phyloP scores from a whole-genome alignment of 1,284 basidiomycete species.

The Boletus semigastroideus region DNA sequence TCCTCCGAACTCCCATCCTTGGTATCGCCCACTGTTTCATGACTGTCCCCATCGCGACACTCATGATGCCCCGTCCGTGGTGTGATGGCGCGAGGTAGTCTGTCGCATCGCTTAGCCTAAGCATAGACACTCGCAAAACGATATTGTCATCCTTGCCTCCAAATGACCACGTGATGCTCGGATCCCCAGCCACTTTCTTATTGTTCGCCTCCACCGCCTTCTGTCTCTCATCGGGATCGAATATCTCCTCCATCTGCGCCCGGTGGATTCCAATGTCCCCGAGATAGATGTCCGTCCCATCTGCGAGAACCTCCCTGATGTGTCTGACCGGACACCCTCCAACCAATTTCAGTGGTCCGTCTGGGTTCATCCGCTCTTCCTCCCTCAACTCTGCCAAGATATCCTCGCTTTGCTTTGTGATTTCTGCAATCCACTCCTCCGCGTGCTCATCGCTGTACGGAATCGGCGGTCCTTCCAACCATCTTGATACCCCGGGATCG shows the following conservation, averaged over 20 bases:
- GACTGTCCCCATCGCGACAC: constrained; percentile 50
- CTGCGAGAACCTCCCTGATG: constrained; percentile 41
- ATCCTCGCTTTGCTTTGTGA: constrained; percentile 26
- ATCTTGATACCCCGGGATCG: constrained; percentile 47
- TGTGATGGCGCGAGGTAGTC: constrained; percentile 46
- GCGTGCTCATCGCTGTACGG: constrained; percentile 52
- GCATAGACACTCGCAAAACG: not conserved
- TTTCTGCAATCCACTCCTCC: constrained; percentile 31
- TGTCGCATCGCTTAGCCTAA: constrained; percentile 13
- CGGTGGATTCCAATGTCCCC: constrained; percentile 39
- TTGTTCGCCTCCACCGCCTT: constrained; percentile 19
- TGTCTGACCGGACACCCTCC: constrained; percentile 39
- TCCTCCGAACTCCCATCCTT: constrained; percentile 51
- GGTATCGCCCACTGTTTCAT: constrained; percentile 57
- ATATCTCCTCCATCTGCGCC: constrained; percentile 35
- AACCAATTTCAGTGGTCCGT: constrained; percentile 33
- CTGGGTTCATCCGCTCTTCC: constrained; percentile 25
- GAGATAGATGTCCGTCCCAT: constrained; percentile 41
- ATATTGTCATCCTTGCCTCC: constrained; percentile 35
- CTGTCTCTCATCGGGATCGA: constrained; percentile 32
- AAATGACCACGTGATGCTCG: constrained; percentile 43
- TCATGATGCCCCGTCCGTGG: constrained; percentile 69
- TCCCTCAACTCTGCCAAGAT: constrained; percentile 40
- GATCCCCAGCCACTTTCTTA: constrained; percentile 35
- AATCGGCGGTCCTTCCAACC: constrained; percentile 47